Evolutionary conservation across 352 stramenopile genomes (phyloP).

Genomic region (Aphanomyces euteiches): DNA sequence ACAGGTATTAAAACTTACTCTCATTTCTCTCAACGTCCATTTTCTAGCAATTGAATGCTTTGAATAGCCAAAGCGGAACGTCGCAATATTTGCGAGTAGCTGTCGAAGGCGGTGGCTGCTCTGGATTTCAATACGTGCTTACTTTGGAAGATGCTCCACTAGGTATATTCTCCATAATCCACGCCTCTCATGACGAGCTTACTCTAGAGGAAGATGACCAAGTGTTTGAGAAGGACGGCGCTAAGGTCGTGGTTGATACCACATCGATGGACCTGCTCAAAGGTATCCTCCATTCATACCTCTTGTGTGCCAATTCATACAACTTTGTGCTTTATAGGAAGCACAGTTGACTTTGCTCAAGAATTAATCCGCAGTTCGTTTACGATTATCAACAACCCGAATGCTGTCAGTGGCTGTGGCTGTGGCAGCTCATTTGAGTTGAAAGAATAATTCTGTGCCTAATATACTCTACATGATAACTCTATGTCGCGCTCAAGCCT

Average conservation of each 20-base stretch:
- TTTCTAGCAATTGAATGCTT: conserved; percentile 50
- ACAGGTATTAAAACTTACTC: conserved; percentile 35
- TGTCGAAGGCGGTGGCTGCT: conserved; percentile 91
- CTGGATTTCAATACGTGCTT: conserved; percentile 92
- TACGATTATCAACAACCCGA: conserved; percentile 95
- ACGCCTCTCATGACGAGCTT: neutral
- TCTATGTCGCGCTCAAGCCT: neutral
- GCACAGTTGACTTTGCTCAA: conserved; percentile 95
- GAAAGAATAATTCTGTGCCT: conserved; percentile 68
- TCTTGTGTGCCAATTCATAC: neutral
- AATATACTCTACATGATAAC: no score
- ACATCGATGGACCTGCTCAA: conserved; percentile 92
- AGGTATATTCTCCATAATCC: conserved; percentile 5
- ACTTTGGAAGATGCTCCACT: conserved; percentile 71
- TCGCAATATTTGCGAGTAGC: conserved; percentile 65
- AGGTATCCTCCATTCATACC: conserved; percentile 33
- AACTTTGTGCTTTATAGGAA: conserved; percentile 40
- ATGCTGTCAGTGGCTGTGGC: conserved; percentile 94
- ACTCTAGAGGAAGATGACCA: conserved; percentile 28
- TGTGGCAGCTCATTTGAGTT: conserved; percentile 97
- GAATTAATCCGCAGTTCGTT: conserved; percentile 97
- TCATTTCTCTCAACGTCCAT: conserved; percentile 32
- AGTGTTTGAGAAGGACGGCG: conserved; percentile 86
- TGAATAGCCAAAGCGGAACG: conserved; percentile 41
- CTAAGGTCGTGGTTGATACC: conserved; percentile 88